phyloP scores from a whole-genome alignment of 495 filamentous ascomycete genomes.

The Oidiodendron maius region DNA sequence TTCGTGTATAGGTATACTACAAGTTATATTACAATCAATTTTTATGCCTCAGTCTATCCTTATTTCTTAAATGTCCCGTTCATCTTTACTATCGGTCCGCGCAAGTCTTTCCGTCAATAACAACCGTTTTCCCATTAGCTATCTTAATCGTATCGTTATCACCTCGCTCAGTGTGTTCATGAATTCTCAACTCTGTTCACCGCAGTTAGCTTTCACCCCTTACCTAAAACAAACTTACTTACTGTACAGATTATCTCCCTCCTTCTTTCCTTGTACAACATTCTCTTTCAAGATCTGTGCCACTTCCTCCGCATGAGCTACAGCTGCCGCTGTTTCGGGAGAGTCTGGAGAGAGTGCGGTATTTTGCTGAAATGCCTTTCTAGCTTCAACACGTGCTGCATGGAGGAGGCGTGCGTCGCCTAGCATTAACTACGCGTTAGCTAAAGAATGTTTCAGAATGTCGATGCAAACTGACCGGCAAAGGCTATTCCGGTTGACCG shows the following conservation, averaged over 20 bases:
- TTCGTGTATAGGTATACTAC: not conserved
- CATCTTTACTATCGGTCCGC: conserved; percentile 15
- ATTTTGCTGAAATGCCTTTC: conserved; percentile 63
- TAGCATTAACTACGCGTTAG: conserved; percentile 23
- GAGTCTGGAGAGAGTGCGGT: conserved; percentile 48
- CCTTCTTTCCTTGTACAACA: conserved; percentile 73
- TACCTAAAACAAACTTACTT: conserved; percentile 22
- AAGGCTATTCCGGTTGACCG: conserved; percentile 82
- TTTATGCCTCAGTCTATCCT: too few species aligned
- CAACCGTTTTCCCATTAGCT: conserved; percentile 34
- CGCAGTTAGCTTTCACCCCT: not conserved
- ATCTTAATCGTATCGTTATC: conserved; percentile 85
- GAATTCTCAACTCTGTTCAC: conserved; percentile 70
- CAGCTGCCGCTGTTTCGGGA: conserved; percentile 38
- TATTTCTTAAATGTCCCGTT: too few species aligned
- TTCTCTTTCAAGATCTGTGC: conserved; percentile 76
- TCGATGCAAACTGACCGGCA: conserved; percentile 47
- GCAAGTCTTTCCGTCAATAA: conserved; percentile 41
- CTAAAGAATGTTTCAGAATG: not conserved
- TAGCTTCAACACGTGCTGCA: conserved; percentile 66
- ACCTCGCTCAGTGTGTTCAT: conserved; percentile 83
- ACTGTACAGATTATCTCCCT: conserved; percentile 61
- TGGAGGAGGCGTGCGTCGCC: conserved; percentile 60
- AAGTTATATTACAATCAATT: too few species aligned
- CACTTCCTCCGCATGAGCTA: conserved; percentile 78